Conservation (phyloP, 306 rosid genomes). For the Mucuna pruriens region DNA sequence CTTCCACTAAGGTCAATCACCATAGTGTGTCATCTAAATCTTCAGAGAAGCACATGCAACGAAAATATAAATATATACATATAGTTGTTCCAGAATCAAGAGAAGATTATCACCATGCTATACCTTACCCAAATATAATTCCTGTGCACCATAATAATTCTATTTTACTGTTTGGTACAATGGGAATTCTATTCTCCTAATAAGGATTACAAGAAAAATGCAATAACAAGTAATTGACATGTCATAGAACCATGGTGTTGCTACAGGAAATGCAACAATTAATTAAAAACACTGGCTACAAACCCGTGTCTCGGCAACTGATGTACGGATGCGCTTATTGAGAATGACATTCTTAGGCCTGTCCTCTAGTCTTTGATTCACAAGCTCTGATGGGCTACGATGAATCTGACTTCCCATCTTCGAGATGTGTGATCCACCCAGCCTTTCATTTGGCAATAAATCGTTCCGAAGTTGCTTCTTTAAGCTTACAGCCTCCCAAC, state of each 20-base stretch:
- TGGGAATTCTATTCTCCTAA: constrained; percentile 15
- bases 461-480: constrained; percentile 72
- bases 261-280: constrained; percentile 22
- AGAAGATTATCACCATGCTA: constrained; percentile 17
- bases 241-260: constrained; percentile 28
- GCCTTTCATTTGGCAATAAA: constrained; percentile 65
- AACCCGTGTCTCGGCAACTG: constrained; percentile 72
- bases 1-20: not conserved
- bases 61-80: not conserved
- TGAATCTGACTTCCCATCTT: constrained; percentile 67
- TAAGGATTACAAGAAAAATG: not conserved
- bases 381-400: constrained; percentile 56
- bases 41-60: constrained; percentile 28
- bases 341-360: constrained; percentile 61
- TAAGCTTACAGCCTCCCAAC: constrained; percentile 64
- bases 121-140: constrained; percentile 30
- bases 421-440: constrained; percentile 54
- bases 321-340: constrained; percentile 71
- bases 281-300: constrained; percentile 40
- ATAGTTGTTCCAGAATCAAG: constrained; percentile 16
- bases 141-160: not conserved
- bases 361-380: constrained; percentile 65
- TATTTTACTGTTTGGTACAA: constrained; percentile 8
- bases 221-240: not conserved
- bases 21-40: constrained; percentile 4